These are phyloP conservation scores for Yamadazyma mexicana DNA, from an alignment of 1,139 yeast genomes.

Conservation along the genomic window DNA sequence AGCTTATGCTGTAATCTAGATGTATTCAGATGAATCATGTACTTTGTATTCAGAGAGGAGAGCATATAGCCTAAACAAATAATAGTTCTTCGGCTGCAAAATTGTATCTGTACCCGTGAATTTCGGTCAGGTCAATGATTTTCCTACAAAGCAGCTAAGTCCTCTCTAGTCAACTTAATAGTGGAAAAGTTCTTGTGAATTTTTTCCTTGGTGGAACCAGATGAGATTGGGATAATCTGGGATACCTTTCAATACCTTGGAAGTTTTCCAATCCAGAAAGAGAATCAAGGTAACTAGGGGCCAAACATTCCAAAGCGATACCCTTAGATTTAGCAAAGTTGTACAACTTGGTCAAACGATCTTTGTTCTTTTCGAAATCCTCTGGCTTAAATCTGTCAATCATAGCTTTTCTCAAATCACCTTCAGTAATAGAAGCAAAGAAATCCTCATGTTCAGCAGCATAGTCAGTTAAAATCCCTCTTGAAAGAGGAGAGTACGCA, in stretches of 20 bases:
- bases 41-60: too few species aligned
- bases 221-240: constrained; percentile 74
- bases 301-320: constrained; percentile 62
- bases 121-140: constrained; percentile 3
- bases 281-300: constrained; percentile 64
- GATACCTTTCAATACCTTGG: constrained; percentile 44
- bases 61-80: neutral
- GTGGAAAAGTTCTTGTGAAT: constrained; percentile 53
- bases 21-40: too few species aligned
- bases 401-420: constrained; percentile 45
- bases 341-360: constrained; percentile 41
- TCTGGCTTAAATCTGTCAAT: constrained; percentile 63
- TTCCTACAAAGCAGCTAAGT: constrained; percentile 7
- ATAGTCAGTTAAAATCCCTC: constrained; percentile 70
- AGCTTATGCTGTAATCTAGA: too few species aligned
- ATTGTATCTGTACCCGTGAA: constrained; percentile 7
- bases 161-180: constrained; percentile 7
- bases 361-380: constrained; percentile 50
- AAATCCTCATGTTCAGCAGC: constrained; percentile 35
- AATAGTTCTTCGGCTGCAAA: constrained; percentile 1
- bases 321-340: constrained; percentile 40
- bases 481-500: constrained; percentile 78
- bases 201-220: constrained; percentile 60
- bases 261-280: constrained; percentile 11
- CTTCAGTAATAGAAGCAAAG: constrained; percentile 3